phyloP scores from a whole-genome alignment of 2,329 filamentous ascomycete species.

The Metarhizium album region DNA sequence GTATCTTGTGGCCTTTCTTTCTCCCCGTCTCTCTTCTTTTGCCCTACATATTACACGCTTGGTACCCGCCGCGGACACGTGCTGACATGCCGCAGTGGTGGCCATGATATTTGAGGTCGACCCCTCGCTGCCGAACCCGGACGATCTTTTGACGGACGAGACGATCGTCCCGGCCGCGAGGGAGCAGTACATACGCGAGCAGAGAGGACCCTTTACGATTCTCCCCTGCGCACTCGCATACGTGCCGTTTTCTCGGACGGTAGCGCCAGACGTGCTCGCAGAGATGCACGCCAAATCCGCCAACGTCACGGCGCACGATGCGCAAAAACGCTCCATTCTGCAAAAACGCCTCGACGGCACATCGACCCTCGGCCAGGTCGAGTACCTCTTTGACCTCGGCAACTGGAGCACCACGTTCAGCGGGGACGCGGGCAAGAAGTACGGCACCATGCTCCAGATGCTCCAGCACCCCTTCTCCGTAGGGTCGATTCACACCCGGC shows the following conservation, averaged over 20 bases:
- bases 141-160: conserved; percentile 25
- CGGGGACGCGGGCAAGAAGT: conserved; percentile 26
- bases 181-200: conserved; percentile 20
- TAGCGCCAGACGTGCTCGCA: conserved; percentile 15
- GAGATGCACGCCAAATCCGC: conserved; percentile 12
- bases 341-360: conserved; percentile 20
- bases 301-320: conserved; percentile 10
- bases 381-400: conserved; percentile 37
- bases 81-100: conserved; percentile 21
- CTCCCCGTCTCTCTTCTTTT: too few species aligned
- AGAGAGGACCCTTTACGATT: conserved; percentile 26
- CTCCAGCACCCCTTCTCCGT: conserved; percentile 40
- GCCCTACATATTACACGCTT: too few species aligned
- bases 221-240: conserved; percentile 32
- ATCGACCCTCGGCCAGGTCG: conserved; percentile 31
- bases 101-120: conserved; percentile 35
- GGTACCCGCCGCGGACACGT: conserved; percentile 6
- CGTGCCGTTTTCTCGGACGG: conserved; percentile 26
- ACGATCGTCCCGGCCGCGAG: conserved; percentile 19
- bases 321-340: conserved; percentile 19
- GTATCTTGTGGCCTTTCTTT: conserved; percentile 3
- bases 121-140: conserved; percentile 26
- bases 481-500: conserved; percentile 35
- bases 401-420: conserved; percentile 32
- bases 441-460: conserved; percentile 37